These are phyloP conservation scores for Tuber magnatum DNA, from an alignment of 495 filamentous ascomycete genomes.

Conservation along the genomic window DNA sequence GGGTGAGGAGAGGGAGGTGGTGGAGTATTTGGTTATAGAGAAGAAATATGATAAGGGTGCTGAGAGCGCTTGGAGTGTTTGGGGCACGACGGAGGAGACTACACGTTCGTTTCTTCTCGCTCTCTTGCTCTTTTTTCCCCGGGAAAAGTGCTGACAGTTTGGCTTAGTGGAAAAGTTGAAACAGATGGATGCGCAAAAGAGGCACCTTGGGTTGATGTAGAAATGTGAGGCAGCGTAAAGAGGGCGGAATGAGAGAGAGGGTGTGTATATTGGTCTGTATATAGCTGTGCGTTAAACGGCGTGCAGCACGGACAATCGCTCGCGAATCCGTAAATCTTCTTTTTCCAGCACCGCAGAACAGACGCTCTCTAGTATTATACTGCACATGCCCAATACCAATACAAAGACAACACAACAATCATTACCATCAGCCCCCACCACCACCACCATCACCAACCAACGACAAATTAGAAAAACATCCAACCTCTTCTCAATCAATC, in stretches of 20 bases:
- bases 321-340: neutral
- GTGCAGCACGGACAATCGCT: neutral
- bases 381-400: neutral
- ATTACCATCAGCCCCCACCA: neutral
- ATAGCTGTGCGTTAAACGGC: neutral
- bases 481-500: neutral
- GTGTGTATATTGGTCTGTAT: neutral
- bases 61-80: slow-evolving; percentile 63
- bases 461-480: neutral
- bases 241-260: neutral
- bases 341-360: neutral
- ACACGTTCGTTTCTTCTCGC: slow-evolving; percentile 41
- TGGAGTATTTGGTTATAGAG: slow-evolving; percentile 76
- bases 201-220: neutral
- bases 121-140: neutral
- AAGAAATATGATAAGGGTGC: slow-evolving; percentile 49
- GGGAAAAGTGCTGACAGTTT: slow-evolving; percentile 5
- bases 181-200: slow-evolving; percentile 13
- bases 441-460: neutral
- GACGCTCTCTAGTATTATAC: neutral
- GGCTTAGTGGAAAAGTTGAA: slow-evolving; percentile 16
- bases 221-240: neutral
- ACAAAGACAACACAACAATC: neutral
- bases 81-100: slow-evolving; percentile 62
- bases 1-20: slow-evolving; percentile 55